These are phyloP conservation scores for Lathyrus aphaca DNA, from an alignment of 306 rosid species.

Conservation along the genomic window DNA sequence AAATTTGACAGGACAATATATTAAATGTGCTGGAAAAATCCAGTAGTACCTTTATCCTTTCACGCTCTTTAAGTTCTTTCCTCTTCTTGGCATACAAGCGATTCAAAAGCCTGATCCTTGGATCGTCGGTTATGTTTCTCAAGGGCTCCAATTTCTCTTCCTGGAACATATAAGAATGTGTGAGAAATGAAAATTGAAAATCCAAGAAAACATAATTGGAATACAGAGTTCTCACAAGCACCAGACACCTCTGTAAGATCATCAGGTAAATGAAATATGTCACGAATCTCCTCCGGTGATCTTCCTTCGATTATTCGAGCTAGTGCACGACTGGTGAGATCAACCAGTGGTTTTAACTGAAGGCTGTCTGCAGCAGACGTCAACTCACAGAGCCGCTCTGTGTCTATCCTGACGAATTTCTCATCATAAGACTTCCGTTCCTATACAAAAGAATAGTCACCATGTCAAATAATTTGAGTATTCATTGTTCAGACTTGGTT, in stretches of 20 bases:
- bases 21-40: constrained; percentile 36
- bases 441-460: constrained; percentile 51
- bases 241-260: constrained; percentile 97
- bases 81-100: constrained; percentile 96
- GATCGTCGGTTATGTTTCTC: constrained; percentile 87
- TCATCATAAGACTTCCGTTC: constrained; percentile 90
- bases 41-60: constrained; percentile 78
- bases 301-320: constrained; percentile 99
- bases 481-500: constrained; percentile 19
- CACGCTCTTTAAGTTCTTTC: constrained; percentile 90
- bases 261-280: constrained; percentile 97
- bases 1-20: constrained; percentile 16
- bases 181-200: constrained; percentile 50
- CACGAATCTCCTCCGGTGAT: constrained; percentile 97
- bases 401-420: constrained; percentile 85
- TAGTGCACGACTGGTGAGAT: constrained; percentile 95
- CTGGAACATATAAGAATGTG: constrained; percentile 51
- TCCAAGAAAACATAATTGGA: constrained; percentile 42
- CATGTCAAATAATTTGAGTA: constrained; percentile 36
- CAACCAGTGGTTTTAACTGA: constrained; percentile 93
- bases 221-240: constrained; percentile 53
- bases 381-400: constrained; percentile 91
- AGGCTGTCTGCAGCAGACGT: constrained; percentile 98
- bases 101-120: constrained; percentile 93
- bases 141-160: constrained; percentile 98